Percentiles rank a stretch among this genome's conserved stretches.
These are phyloP conservation scores for Diddensiella caesifluorescens DNA, from an alignment of 805 yeast species.

Conservation along the genomic window DNA sequence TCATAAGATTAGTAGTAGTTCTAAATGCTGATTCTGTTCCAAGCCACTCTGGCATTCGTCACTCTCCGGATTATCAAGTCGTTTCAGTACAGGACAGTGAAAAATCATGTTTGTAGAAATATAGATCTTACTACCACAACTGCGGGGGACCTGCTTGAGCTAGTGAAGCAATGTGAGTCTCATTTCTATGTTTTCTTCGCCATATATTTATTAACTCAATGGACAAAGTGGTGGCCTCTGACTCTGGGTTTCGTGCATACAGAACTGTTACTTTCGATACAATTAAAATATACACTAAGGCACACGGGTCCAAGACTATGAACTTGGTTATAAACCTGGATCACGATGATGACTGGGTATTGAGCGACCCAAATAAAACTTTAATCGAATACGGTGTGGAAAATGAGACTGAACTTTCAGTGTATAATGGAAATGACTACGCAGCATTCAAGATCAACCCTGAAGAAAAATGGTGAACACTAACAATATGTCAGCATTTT, in stretches of 20 bases:
- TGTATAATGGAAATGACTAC: constrained; percentile 69
- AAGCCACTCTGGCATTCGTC: constrained; percentile 46
- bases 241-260: constrained; percentile 75
- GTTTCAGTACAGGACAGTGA: constrained; percentile 47
- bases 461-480: constrained; percentile 74
- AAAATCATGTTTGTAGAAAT: constrained; percentile 42
- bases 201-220: background rate
- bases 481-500: no score
- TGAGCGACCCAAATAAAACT: constrained; percentile 40
- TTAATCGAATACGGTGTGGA: constrained; percentile 53
- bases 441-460: constrained; percentile 71
- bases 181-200: background rate
- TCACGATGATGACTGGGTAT: constrained; percentile 71
- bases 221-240: constrained; percentile 39
- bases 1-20: background rate
- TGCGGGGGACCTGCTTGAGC: constrained; percentile 55
- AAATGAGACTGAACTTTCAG: constrained; percentile 87
- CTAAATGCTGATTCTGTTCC: constrained; percentile 21
- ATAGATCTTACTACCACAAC: constrained; percentile 70
- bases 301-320: constrained; percentile 91
- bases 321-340: constrained; percentile 88
- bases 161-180: constrained; percentile 34
- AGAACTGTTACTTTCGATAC: constrained; percentile 70
- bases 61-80: constrained; percentile 87
- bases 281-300: constrained; percentile 84